Evolutionary conservation across 1,284 basidiomycete genomes (phyloP).

Genomic region (Ceratobasidium sp.): DNA sequence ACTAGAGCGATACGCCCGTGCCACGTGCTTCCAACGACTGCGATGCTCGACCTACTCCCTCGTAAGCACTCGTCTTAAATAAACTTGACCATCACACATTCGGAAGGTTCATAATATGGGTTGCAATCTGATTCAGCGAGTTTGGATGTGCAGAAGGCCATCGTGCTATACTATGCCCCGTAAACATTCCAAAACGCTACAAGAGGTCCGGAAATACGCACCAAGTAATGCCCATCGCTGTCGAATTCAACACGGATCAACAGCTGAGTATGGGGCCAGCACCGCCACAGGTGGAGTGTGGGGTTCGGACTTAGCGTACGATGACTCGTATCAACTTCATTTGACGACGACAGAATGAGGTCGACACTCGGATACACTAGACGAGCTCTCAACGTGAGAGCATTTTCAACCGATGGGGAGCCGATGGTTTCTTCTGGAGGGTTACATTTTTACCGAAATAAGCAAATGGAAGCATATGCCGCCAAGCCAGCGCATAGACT

Average conservation of each 20-base stretch:
- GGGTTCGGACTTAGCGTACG: conserved; percentile 24
- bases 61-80: not conserved
- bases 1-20: conserved; percentile 25
- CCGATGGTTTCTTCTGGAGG: conserved; percentile 29
- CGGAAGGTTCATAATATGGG: conserved; percentile 30
- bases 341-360: conserved; percentile 1
- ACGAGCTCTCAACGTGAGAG: not conserved
- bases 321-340: conserved; percentile 31
- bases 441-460: conserved; percentile 84
- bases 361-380: conserved; percentile 5
- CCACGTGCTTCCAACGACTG: conserved; percentile 29
- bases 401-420: conserved; percentile 26
- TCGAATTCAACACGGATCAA: conserved; percentile 35
- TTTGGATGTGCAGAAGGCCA: conserved; percentile 13
- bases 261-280: not conserved
- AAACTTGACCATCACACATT: conserved; percentile 18
- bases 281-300: conserved; percentile 12
- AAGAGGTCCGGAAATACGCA: conserved; percentile 3
- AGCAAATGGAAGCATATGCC: conserved; percentile 82
- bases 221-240: conserved; percentile 37
- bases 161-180: conserved; percentile 19
- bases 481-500: conserved; percentile 74
- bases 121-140: conserved; percentile 21
- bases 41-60: conserved; percentile 19
- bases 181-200: not conserved